Evolutionary conservation across 768 basidiomycete species (phyloP).

Genomic region (Boletellus sp.): DNA sequence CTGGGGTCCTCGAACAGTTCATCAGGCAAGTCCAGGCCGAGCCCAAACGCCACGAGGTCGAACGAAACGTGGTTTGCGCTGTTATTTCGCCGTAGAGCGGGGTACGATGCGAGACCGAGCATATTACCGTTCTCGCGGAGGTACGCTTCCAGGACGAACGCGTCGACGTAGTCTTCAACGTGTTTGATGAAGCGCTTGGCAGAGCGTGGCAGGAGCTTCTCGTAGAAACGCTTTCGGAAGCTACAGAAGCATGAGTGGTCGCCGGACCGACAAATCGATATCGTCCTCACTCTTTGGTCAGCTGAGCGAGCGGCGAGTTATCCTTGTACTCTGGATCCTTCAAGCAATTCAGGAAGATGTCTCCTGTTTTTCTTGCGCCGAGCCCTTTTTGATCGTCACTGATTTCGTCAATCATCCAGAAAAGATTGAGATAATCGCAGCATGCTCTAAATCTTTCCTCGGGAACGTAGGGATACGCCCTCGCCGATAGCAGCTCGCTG

Average conservation of each 20-base stretch:
- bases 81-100: conserved; percentile 60
- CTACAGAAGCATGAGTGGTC: conserved; percentile 30
- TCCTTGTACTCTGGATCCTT: conserved; percentile 50
- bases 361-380: conserved; percentile 52
- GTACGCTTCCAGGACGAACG: conserved; percentile 57
- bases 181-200: conserved; percentile 46
- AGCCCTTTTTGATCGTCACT: conserved; percentile 61
- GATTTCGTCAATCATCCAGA: conserved; percentile 67
- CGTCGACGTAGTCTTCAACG: conserved; percentile 54
- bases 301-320: conserved; percentile 51
- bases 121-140: conserved; percentile 55
- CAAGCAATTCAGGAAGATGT: conserved; percentile 52
- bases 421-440: conserved; percentile 59
- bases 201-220: conserved; percentile 41
- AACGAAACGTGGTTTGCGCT: conserved; percentile 66
- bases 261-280: background rate
- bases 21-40: conserved; percentile 61
- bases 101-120: conserved; percentile 51
- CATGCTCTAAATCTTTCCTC: conserved; percentile 55
- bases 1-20: conserved; percentile 53
- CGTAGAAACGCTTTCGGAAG: conserved; percentile 47
- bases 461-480: conserved; percentile 56
- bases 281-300: conserved; percentile 56
- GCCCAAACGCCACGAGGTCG: conserved; percentile 56
- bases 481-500: conserved; percentile 59